A percentile compares a stretch with the other conserved stretches of the same genome.
Evolutionary conservation across 768 basidiomycete species (phyloP).

Genomic region (Termitomyces sp.): DNA sequence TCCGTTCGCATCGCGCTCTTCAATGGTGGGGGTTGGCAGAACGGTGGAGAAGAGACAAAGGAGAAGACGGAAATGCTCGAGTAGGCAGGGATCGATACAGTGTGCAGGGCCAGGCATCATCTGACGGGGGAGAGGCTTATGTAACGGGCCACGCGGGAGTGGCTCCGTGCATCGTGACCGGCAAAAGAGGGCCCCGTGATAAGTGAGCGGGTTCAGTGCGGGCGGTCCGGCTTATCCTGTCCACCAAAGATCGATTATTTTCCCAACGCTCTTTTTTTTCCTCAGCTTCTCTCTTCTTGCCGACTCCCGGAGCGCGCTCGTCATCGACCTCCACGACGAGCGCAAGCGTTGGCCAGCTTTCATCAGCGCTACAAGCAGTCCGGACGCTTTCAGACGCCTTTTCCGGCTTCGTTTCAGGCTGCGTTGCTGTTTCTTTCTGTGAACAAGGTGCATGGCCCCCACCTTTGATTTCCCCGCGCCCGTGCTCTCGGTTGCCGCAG

Average conservation of each 20-base stretch:
- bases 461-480: conserved; percentile 52
- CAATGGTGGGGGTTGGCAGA: background rate
- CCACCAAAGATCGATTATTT: conserved; percentile 18
- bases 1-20: conserved; percentile 6
- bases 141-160: conserved; percentile 5
- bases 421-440: conserved; percentile 4
- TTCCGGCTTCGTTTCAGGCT: conserved; percentile 13
- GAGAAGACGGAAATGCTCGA: background rate
- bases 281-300: conserved; percentile 5
- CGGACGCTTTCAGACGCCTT: too few species aligned
- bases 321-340: conserved; percentile 4
- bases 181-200: conserved; percentile 11
- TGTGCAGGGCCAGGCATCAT: background rate
- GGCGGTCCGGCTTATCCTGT: conserved; percentile 13
- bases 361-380: background rate
- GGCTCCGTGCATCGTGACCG: conserved; percentile 13
- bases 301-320: conserved; percentile 5
- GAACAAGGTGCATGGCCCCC: conserved; percentile 15
- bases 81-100: background rate
- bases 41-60: background rate
- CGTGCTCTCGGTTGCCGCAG: conserved; percentile 63
- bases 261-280: conserved; percentile 9
- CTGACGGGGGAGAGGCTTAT: conserved; percentile 4
- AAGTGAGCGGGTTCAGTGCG: conserved; percentile 1
- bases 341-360: background rate